These are phyloP conservation scores for Drechmeria coniospora DNA, from an alignment of 2,329 filamentous ascomycete species.

Conservation along the genomic window DNA sequence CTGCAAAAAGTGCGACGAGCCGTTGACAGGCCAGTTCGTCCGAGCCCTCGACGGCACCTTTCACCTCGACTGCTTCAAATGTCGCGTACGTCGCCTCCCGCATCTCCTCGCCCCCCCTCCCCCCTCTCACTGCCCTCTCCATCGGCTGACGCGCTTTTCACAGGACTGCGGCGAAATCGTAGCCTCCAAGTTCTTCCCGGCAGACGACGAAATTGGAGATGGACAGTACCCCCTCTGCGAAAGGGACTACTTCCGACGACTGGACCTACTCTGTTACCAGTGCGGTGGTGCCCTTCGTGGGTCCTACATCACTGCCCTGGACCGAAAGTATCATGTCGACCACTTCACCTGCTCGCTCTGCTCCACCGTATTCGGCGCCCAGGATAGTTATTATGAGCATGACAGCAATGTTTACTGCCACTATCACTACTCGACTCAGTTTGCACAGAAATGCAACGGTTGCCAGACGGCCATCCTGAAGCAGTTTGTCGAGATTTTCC, in stretches of 20 bases:
- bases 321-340: conserved; percentile 97
- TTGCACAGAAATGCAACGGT: conserved; percentile 89
- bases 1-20: conserved; percentile 79
- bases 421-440: conserved; percentile 96
- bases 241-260: conserved; percentile 88
- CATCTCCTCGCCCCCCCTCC: conserved; percentile 1
- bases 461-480: conserved; percentile 96
- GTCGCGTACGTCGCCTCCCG: conserved; percentile 53
- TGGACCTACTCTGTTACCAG: conserved; percentile 80
- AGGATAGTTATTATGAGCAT: conserved; percentile 98
- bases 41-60: conserved; percentile 85
- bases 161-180: conserved; percentile 96
- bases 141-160: conserved; percentile 4
- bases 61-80: conserved; percentile 96
- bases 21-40: conserved; percentile 89
- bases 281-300: conserved; percentile 87
- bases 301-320: conserved; percentile 94
- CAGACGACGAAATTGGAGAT: conserved; percentile 74
- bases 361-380: conserved; percentile 91
- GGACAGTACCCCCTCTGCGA: conserved; percentile 92
- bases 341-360: conserved; percentile 98
- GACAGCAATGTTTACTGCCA: conserved; percentile 94
- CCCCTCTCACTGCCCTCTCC: conserved; percentile 1
- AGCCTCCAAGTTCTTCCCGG: conserved; percentile 96
- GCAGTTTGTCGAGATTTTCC: conserved; percentile 97